phyloP scores from a whole-genome alignment of 805 yeast genomes.

The Kluyveromyces lactis region DNA sequence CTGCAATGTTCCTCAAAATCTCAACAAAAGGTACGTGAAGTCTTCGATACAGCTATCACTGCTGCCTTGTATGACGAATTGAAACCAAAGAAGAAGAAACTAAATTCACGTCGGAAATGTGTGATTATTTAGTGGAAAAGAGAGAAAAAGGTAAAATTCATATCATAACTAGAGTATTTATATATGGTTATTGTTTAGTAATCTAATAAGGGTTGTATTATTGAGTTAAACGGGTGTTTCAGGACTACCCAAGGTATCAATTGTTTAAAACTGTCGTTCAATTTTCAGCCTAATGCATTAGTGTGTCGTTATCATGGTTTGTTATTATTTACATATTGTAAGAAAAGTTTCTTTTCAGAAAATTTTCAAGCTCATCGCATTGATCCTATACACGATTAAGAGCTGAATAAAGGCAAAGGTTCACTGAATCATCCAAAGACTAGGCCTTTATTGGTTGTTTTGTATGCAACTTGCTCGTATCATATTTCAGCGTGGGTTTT shows the following conservation, averaged over 20 bases:
- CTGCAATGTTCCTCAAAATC: conserved; percentile 73
- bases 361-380: conserved; percentile 5
- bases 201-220: too few species aligned
- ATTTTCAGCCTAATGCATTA: too few species aligned
- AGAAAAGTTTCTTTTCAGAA: not conserved
- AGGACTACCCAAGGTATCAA: too few species aligned
- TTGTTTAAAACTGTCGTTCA: too few species aligned
- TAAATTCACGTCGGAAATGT: conserved; percentile 1
- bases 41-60: conserved; percentile 52
- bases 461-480: not conserved
- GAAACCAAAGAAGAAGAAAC: not conserved
- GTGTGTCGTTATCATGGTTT: too few species aligned
- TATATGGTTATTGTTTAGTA: too few species aligned
- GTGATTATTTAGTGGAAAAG: not conserved
- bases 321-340: not conserved
- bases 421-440: too few species aligned
- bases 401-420: too few species aligned
- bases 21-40: conserved; percentile 55
- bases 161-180: too few species aligned
- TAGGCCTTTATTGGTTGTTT: not conserved
- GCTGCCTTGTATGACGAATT: conserved; percentile 16
- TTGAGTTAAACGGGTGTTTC: too few species aligned
- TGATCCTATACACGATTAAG: not conserved
- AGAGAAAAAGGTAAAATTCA: too few species aligned
- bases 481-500: not conserved